These are phyloP conservation scores for Diaporthe longicolla DNA, from an alignment of 2,329 filamentous ascomycete species.

Conservation along the genomic window DNA sequence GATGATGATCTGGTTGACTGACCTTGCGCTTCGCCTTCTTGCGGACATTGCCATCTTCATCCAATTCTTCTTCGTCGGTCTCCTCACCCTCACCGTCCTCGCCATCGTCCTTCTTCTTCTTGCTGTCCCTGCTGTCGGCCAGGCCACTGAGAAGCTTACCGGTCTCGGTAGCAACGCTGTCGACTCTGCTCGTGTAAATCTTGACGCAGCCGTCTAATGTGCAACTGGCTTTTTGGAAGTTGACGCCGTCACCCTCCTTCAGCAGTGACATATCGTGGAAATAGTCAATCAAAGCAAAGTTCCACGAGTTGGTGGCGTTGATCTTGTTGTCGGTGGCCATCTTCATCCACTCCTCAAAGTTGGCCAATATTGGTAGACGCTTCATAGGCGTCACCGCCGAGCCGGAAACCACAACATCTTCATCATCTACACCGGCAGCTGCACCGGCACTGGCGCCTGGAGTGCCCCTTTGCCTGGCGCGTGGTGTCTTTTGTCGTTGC, in stretches of 20 bases:
- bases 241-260: conserved; percentile 96
- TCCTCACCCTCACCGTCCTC: conserved; percentile 79
- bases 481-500: conserved; percentile 61
- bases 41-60: conserved; percentile 71
- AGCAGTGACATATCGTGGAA: conserved; percentile 99
- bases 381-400: conserved; percentile 94
- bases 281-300: conserved; percentile 99
- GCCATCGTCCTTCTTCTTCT: conserved; percentile 76
- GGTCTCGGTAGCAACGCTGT: conserved; percentile 97
- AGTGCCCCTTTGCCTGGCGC: conserved; percentile 51
- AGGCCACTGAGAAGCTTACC: conserved; percentile 94
- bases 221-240: conserved; percentile 98
- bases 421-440: conserved; percentile 61
- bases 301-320: conserved; percentile 98
- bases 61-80: conserved; percentile 71
- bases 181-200: conserved; percentile 98
- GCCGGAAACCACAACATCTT: conserved; percentile 77
- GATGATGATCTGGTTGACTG: conserved; percentile 50
- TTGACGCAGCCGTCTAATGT: conserved; percentile 98
- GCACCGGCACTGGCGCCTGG: conserved; percentile 49
- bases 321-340: conserved; percentile 99
- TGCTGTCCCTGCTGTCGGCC: conserved; percentile 86
- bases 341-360: conserved; percentile 99
- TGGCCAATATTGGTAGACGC: conserved; percentile 93
- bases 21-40: conserved; percentile 57